phyloP scores from a whole-genome alignment of 1,284 basidiomycete genomes.

The Microbotryomycetes sp. region DNA sequence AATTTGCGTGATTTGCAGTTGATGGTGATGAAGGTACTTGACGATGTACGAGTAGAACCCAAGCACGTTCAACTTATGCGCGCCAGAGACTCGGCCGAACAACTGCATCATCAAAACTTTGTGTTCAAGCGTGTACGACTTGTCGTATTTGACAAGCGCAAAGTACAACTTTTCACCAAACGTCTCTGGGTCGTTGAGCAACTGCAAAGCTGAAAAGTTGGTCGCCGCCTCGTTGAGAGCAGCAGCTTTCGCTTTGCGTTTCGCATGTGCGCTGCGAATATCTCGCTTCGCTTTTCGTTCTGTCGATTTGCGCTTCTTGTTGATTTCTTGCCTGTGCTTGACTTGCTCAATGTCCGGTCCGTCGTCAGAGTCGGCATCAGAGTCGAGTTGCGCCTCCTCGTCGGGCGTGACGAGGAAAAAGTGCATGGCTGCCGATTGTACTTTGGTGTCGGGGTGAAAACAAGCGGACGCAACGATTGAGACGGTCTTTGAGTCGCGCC shows the following conservation, averaged over 20 bases:
- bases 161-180: slow-evolving; percentile 95
- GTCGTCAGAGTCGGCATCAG: slow-evolving; percentile 53
- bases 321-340: slow-evolving; percentile 75
- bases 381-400: slow-evolving; percentile 45
- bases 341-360: slow-evolving; percentile 65
- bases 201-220: slow-evolving; percentile 89
- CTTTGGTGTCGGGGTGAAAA: slow-evolving; percentile 89
- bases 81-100: slow-evolving; percentile 86
- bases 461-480: slow-evolving; percentile 87
- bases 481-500: slow-evolving; percentile 88
- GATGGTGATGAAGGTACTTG: slow-evolving; percentile 84
- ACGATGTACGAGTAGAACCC: slow-evolving; percentile 96
- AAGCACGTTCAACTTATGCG: slow-evolving; percentile 87
- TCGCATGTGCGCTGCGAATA: slow-evolving; percentile 65
- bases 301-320: slow-evolving; percentile 75
- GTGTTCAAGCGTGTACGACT: slow-evolving; percentile 88
- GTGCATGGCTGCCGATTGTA: slow-evolving; percentile 91
- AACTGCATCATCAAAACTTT: slow-evolving; percentile 97
- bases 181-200: slow-evolving; percentile 90
- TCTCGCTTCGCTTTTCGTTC: slow-evolving; percentile 69
- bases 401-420: slow-evolving; percentile 83
- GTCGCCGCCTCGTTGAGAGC: slow-evolving; percentile 43
- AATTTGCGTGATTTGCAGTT: slow-evolving; percentile 88
- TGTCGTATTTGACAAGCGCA: slow-evolving; percentile 76
- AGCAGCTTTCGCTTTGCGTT: slow-evolving; percentile 48